A percentile compares a stretch with the other conserved stretches of the same genome.
Evolutionary conservation across 169 alveolate genomes (phyloP).

Genomic region (Cryptosporidium viatorum): DNA sequence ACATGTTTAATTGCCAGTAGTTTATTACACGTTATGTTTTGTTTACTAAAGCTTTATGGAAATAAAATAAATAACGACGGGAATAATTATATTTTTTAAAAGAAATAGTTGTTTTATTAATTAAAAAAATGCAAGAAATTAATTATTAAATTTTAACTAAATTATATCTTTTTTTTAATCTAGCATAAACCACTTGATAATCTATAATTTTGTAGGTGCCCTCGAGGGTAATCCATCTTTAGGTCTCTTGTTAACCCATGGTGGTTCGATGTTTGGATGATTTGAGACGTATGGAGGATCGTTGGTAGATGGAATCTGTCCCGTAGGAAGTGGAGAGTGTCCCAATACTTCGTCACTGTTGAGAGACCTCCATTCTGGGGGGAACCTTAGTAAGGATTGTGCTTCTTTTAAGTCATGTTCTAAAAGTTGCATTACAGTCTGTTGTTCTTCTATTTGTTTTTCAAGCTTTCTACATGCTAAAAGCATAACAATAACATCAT

Average conservation of each 20-base stretch:
- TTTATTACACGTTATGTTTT: neutral
- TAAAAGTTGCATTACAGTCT: slow-evolving; percentile 83
- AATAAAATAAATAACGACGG: neutral
- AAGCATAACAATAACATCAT: slow-evolving; percentile 82
- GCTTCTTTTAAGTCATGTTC: slow-evolving; percentile 86
- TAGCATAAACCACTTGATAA: neutral
- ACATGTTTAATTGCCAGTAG: neutral
- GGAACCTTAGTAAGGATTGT: slow-evolving; percentile 80
- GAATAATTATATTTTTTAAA: too few relatives aligned
- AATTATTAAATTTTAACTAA: neutral
- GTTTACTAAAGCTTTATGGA: neutral
- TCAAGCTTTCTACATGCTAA: slow-evolving; percentile 86
- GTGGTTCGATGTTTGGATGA: slow-evolving; percentile 36
- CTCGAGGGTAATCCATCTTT: slow-evolving; percentile 49
- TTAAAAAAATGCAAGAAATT: too few relatives aligned
- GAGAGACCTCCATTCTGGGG: slow-evolving; percentile 79
- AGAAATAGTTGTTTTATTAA: too few relatives aligned
- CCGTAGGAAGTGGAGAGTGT: slow-evolving; percentile 18
- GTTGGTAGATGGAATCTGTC: slow-evolving; percentile 47
- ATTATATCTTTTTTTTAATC: neutral
- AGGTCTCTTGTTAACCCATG: slow-evolving; percentile 47
- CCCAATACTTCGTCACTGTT: slow-evolving; percentile 68
- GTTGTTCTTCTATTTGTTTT: slow-evolving; percentile 86
- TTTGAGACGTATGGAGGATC: slow-evolving; percentile 42
- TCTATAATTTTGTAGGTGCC: slow-evolving; percentile 36